These are phyloP conservation scores for Fusarium buharicum DNA, from an alignment of 2,329 filamentous ascomycete genomes.

Conservation along the genomic window DNA sequence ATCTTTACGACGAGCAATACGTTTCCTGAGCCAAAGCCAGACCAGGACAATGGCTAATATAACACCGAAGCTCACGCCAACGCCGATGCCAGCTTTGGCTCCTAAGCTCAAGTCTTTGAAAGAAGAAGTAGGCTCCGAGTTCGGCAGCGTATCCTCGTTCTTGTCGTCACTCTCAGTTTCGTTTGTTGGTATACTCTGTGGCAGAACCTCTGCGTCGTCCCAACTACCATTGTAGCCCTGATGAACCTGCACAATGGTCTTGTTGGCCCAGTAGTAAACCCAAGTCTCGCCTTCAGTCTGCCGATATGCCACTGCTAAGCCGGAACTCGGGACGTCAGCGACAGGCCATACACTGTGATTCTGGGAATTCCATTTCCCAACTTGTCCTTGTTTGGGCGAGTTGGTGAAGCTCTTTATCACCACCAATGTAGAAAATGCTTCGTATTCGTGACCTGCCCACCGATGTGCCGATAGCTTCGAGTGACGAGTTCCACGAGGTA, in stretches of 20 bases:
- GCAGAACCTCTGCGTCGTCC: neutral
- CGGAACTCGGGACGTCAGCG: neutral
- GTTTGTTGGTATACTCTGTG: neutral
- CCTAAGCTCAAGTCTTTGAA: neutral
- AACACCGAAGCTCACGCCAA: neutral
- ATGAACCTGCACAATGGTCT: neutral
- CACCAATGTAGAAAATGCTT: constrained; percentile 1
- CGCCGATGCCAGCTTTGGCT: constrained; percentile 1
- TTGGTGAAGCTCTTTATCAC: neutral
- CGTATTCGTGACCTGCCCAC: neutral
- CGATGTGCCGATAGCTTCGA: neutral
- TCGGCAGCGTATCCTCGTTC: neutral
- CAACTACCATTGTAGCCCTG: neutral
- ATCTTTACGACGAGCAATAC: too few relatives aligned
- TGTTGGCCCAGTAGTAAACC: constrained; percentile 8
- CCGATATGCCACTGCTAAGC: neutral
- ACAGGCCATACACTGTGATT: neutral
- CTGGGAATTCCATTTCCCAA: neutral
- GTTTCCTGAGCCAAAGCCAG: too few relatives aligned
- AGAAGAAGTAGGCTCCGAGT: too few relatives aligned
- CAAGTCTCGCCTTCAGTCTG: neutral
- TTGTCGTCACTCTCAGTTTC: neutral
- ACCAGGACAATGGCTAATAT: too few relatives aligned
- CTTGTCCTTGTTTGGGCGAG: neutral
- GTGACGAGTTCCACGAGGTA: neutral